Evolutionary conservation across 2,329 filamentous ascomycete genomes (phyloP), one percentile per base, ranked within the genome.

Genomic region (Chaetomiaceae sp.): DNA sequence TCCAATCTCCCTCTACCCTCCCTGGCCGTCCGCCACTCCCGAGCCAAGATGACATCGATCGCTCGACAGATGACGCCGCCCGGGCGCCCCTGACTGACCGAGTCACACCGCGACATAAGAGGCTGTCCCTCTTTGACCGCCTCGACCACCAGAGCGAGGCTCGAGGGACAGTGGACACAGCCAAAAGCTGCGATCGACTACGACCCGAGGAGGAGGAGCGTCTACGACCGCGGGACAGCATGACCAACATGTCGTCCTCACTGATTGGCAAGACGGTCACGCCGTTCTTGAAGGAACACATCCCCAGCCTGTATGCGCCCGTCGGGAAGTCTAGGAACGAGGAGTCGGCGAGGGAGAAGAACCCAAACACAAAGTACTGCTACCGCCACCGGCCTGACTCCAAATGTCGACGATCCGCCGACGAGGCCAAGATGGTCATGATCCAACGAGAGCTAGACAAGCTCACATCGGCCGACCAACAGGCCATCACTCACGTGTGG

Each of bases 401-500:
- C 48, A 95, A 96, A 71, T 99, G 93, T 71, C 80, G 91, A 55
- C 83, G 90, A 54, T 89, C 95, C 56, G 91, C 90, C 52, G 91
- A 97, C 71, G 93, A 97, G 71, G 86, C 86, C 41, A 93, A 93
- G 57, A 99, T 99, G 93, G 89, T 92, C 60, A 85, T 91, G 66
- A 81, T 99, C 56, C 93, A 99, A 67, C 85, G 83, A 63, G 58
- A 62, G 43, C 51, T 62, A 2, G 60, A 62, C 48, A 62, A 60
- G 41, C 56, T 62, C 12, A 53, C 54, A 1, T 39, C 59, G 8
- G 55, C 57, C 7, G 93, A 99, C 66, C 90, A 96, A 70, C 89
- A 96, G 70, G 91, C 88, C 64, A 96, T 99, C 62, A 89, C 91
- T 30, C 92, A 96, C 63, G 91, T 97, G 50, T 99, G 93, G 93